Base-by-base conservation (phyloP, 148 eudicot genomes). In the Cornus florida region DNA sequence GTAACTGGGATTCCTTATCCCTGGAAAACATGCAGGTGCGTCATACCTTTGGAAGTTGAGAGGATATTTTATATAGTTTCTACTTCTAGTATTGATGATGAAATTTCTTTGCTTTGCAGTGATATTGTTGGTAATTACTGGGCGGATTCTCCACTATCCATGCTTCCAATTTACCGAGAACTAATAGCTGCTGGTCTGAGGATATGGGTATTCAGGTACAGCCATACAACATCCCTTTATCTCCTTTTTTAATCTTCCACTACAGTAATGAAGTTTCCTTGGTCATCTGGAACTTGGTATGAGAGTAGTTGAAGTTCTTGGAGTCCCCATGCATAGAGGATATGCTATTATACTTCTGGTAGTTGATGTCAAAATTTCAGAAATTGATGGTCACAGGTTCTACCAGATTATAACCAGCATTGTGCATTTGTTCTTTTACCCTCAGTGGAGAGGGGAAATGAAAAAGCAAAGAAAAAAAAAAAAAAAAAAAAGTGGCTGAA, bases 191-290 rank as follows among this genome's bases (percentile, higher is more conserved):
- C 92, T 76, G 98, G 97, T 68, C 70, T 93, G 65, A 87, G 88
- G 73, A 93, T 96, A 72, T 96, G 99, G 99, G 95, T 96, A 56
- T 96, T 74, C 77, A 96, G 99, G 99, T 94, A 85, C 24, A 46
- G 8, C 23, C 48, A 43, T 43, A 0, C 48, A 43, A 9, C 48
- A 43, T 56, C 16, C 38, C 17, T 9, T 0, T 28, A 6, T n/a
- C 6, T 50, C 19, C 28, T 24, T 10, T 69, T 19, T 35, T 20
- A 43, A 16, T 19, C 62, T 11, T 32, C 66, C 19, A 24, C 16
- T 24, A 50, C 14, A 14, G 7, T 65, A 12, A 14, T 79, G 9
- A 38, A 64, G n/a, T 46, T 65, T 38, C 11, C 66, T 77, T 10
- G 10, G 3, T 19, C 7, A 39, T 77, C 19, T 67, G 31, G 10